These are phyloP conservation scores for Beta lomatogona DNA, from an alignment of 179 eudicot genomes.

Conservation along the genomic window DNA sequence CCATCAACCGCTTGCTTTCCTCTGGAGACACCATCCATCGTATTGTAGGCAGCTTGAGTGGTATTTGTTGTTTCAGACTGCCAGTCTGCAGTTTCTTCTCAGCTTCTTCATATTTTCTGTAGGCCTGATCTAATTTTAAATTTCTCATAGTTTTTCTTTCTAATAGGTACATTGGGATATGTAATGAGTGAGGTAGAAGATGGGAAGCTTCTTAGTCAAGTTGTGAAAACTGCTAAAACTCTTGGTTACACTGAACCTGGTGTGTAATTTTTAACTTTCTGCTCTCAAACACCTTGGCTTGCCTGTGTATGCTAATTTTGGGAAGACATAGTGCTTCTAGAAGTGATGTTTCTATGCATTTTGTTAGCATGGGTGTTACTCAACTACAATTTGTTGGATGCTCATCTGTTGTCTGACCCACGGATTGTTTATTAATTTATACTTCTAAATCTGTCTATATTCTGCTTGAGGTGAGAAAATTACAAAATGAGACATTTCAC, in stretches of 20 bases:
- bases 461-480: background rate
- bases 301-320: background rate
- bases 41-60: slow-evolving; percentile 89
- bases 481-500: background rate
- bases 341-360: background rate
- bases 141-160: slow-evolving; percentile 3
- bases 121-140: background rate
- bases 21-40: slow-evolving; percentile 78
- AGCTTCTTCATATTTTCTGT: slow-evolving; percentile 3
- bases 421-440: background rate
- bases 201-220: slow-evolving; percentile 89
- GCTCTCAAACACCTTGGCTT: background rate
- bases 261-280: slow-evolving; percentile 20
- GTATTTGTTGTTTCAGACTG: slow-evolving; percentile 35
- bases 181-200: slow-evolving; percentile 96
- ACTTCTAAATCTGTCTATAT: background rate
- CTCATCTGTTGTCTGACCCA: background rate
- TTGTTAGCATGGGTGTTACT: background rate
- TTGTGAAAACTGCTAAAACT: slow-evolving; percentile 79
- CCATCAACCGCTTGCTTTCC: slow-evolving; percentile 80
- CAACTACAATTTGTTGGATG: background rate
- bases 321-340: background rate
- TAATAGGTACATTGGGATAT: slow-evolving; percentile 85
- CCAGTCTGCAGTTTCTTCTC: slow-evolving; percentile 2
- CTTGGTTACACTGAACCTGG: slow-evolving; percentile 99